Evolutionary conservation across 805 yeast species (phyloP).

Genomic region (Cyberlindnera xishuangbannaensis): DNA sequence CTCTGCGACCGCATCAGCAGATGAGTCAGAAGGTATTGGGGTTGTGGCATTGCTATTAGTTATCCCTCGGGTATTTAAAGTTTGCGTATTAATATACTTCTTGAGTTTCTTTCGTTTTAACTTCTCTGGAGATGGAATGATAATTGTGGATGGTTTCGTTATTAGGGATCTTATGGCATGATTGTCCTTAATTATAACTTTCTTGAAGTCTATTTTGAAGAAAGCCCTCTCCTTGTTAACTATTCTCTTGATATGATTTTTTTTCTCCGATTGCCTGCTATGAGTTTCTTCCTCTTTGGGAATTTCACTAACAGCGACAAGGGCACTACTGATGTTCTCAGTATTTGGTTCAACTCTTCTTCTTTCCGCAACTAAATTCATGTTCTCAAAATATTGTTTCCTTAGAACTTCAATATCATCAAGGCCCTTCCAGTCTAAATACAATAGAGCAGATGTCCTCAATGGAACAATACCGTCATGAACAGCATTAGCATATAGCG

Average conservation of each 20-base stretch:
- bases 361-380: slow-evolving; percentile 5
- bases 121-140: slow-evolving; percentile 4
- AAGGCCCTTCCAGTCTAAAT: slow-evolving; percentile 78
- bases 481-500: slow-evolving; percentile 82
- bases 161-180: no score
- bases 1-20: background rate
- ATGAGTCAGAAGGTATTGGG: background rate
- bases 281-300: slow-evolving; percentile 7
- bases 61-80: slow-evolving; percentile 12
- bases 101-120: slow-evolving; percentile 12
- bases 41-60: background rate
- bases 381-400: slow-evolving; percentile 12
- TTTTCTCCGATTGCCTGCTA: background rate
- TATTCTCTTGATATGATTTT: no score
- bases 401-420: slow-evolving; percentile 38
- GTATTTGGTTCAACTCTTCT: slow-evolving; percentile 1
- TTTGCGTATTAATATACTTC: slow-evolving; percentile 21
- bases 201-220: no score
- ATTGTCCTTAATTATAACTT: no score
- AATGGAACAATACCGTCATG: slow-evolving; percentile 96
- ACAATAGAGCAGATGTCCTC: slow-evolving; percentile 80
- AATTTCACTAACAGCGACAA: slow-evolving; percentile 13
- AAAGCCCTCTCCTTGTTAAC: no score
- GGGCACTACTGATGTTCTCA: slow-evolving; percentile 21
- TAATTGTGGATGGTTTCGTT: slow-evolving; percentile 5